A percentile compares a stretch with the other conserved stretches of the same genome.
These are phyloP conservation scores for Talaromyces wortmannii DNA, from an alignment of 495 filamentous ascomycete genomes.

Conservation along the genomic window DNA sequence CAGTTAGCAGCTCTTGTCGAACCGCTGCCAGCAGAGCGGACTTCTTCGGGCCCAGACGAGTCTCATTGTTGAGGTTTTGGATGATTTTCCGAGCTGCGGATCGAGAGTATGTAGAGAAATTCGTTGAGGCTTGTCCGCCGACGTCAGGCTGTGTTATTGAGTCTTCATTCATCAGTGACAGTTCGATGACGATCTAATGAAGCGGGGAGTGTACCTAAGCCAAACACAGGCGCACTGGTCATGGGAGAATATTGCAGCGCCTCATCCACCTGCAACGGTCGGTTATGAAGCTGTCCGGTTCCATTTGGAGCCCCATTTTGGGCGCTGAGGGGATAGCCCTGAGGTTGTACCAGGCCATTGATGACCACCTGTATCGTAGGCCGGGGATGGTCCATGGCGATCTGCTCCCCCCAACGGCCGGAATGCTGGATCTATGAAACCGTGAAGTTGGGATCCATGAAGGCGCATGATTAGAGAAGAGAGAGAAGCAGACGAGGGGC, in stretches of 20 bases:
- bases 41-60: conserved; percentile 27
- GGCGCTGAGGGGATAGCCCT: conserved; percentile 9
- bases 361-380: conserved; percentile 40
- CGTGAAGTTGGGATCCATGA: background rate
- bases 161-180: conserved; percentile 15
- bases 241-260: conserved; percentile 89
- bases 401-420: conserved; percentile 3
- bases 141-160: conserved; percentile 33
- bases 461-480: background rate
- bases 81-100: conserved; percentile 36
- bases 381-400: conserved; percentile 34
- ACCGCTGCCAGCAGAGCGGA: conserved; percentile 36
- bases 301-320: conserved; percentile 7
- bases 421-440: background rate
- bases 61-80: conserved; percentile 32
- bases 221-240: conserved; percentile 82
- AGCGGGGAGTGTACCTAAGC: conserved; percentile 52
- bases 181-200: conserved; percentile 7
- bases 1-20: conserved; percentile 50
- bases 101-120: conserved; percentile 37
- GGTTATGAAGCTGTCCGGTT: conserved; percentile 17
- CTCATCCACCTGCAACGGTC: conserved; percentile 64
- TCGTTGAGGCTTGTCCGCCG: conserved; percentile 32
- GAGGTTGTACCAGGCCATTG: conserved; percentile 28
- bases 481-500: background rate